These are phyloP conservation scores for Agaricus sinodeliciosus DNA, from an alignment of 768 basidiomycete genomes.

Conservation along the genomic window DNA sequence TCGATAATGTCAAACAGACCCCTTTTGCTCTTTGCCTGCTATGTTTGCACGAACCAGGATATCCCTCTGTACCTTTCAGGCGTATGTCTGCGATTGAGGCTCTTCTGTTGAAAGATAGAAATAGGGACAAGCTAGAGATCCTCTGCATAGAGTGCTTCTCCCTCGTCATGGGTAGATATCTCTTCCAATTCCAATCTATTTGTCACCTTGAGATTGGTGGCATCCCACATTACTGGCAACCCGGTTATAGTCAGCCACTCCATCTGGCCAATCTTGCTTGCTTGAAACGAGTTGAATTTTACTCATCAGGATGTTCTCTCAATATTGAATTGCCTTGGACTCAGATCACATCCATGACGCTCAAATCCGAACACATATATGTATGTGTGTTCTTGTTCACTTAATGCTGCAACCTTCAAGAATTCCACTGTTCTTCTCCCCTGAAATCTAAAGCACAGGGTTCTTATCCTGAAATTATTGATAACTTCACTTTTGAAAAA, in stretches of 20 bases:
- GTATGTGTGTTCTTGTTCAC: neutral
- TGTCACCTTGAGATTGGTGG: neutral
- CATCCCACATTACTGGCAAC: neutral
- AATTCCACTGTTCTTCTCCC: neutral
- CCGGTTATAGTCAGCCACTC: neutral
- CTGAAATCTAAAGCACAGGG: neutral
- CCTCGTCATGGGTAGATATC: neutral
- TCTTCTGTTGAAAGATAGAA: neutral
- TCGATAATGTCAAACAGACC: neutral
- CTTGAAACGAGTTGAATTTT: neutral
- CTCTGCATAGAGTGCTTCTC: neutral
- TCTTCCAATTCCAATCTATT: neutral
- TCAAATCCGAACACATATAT: neutral
- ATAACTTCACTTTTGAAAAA: neutral
- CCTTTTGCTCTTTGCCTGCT: neutral
- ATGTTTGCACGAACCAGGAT: neutral
- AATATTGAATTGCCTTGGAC: neutral
- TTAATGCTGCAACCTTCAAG: neutral
- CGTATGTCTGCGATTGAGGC: neutral
- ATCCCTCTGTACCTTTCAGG: neutral
- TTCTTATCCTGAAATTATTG: neutral
- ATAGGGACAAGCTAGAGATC: neutral
- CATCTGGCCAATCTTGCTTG: neutral
- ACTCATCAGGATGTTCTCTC: neutral
- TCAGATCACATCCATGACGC: conserved; percentile 1